Evolutionary conservation across 2,329 filamentous ascomycete species (phyloP), one percentile per base, ranked within the genome.

Genomic region (Verticillium klebahnii): DNA sequence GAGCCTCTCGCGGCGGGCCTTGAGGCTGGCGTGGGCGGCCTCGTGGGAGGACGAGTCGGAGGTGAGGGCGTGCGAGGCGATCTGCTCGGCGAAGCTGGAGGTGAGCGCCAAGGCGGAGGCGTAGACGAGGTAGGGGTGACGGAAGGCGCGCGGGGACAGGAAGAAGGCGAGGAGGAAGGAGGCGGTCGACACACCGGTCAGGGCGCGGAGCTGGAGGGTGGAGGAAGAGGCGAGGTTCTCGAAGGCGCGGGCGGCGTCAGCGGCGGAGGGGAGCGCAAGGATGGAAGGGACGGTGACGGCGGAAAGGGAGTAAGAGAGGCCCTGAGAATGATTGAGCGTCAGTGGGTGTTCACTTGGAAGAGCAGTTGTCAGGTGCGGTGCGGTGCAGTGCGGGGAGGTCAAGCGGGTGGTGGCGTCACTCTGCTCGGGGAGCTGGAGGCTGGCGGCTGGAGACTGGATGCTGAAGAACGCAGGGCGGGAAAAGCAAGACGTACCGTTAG

Each of bases 111-210:
- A 83, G 31, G 92, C 77, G 2, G 88, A 87, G 15, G 92, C 92
- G 87, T 95, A 97, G 63, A 97, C 77, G 31, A 97, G 87, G 73
- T 97, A 98, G 0, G 94, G 94, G 73, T 98, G 94, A 72, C 90
- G 88, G 68, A 85, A 83, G 61, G 87, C 84, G 31, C 86, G 83
- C 0, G 93, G 90, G 2, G 93, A 94, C 67, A 96, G 80, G 55
- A 83, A 74, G 76, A 89, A 97, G 65, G 93, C 91, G 67, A 94
- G 84, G 68, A 92, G 79, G 70, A 97, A 88, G 34, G 91, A 87
- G 59, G 85, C 79, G 60, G 87, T 85, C 59, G 92, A 88, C 68
- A 96, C 76, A 67, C 85, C 81, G 58, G 89, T 85, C 59, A 96
- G 84, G 36, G 84, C 77, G 61, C 88, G 82, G 63, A 91, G 81